Conservation (phyloP, 257 asterid genomes). For the Nicotiana paniculata region DNA sequence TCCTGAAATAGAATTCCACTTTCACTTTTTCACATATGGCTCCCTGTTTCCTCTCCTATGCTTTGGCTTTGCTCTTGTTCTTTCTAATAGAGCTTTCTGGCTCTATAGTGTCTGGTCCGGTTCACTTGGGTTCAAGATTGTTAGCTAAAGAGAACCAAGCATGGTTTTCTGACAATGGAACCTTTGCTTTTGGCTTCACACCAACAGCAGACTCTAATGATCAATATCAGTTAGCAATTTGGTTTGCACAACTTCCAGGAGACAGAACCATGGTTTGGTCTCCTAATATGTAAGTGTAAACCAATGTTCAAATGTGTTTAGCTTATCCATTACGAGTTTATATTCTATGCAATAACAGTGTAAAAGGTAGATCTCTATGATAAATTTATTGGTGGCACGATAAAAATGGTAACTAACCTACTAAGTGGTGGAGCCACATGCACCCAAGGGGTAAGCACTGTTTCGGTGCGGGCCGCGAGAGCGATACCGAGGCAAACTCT, state of each 20-base stretch:
- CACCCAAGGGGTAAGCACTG: no score
- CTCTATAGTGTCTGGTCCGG: constrained; percentile 21
- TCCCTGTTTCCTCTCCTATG: constrained; percentile 6
- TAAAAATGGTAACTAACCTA: neutral
- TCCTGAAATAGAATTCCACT: neutral
- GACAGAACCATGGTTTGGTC: constrained; percentile 80
- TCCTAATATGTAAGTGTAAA: constrained; percentile 54
- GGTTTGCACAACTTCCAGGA: constrained; percentile 75
- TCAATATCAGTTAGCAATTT: constrained; percentile 52
- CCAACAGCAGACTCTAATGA: constrained; percentile 25
- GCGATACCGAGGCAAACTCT: no score
- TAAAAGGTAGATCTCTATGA: neutral
- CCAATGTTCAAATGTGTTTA: neutral
- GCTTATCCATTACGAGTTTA: neutral
- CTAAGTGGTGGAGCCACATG: no score
- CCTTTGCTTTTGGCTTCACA: constrained; percentile 72
- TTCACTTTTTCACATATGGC: constrained; percentile 12
- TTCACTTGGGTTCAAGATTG: constrained; percentile 55
- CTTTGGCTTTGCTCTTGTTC: constrained; percentile 14
- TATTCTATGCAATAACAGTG: neutral
- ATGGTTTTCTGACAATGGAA: constrained; percentile 80
- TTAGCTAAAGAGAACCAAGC: constrained; percentile 43
- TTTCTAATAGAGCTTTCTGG: constrained; percentile 16
- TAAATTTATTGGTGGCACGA: neutral
- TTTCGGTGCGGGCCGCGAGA: no score